Conservation (phyloP, 73 alveolate species). For the Paramecium sexaurelia region DNA sequence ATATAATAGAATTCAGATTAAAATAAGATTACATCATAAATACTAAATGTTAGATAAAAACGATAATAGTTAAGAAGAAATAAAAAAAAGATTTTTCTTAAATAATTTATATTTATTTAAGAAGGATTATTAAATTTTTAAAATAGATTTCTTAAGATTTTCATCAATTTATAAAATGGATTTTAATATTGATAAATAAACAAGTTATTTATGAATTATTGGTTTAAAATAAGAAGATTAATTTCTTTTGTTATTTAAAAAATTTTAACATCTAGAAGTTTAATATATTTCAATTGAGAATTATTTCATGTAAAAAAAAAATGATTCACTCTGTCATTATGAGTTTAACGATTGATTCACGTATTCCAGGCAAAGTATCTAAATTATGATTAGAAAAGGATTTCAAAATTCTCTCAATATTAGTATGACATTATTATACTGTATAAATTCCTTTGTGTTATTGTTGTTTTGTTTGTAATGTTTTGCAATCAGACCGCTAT, state of each 20-base stretch:
- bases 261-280: not conserved
- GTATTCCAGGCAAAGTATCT: slow-evolving; percentile 11
- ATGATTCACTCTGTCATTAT: not conserved
- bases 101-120: too few species aligned
- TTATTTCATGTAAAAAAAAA: not conserved
- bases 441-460: not conserved
- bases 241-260: not conserved
- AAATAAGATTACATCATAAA: too few species aligned
- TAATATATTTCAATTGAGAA: not conserved
- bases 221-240: not conserved
- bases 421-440: not conserved
- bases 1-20: too few species aligned
- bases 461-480: not conserved
- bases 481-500: slow-evolving; percentile 7
- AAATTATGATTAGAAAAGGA: slow-evolving; percentile 14
- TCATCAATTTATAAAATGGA: not conserved
- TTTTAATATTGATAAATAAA: not conserved
- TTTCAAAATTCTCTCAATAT: not conserved
- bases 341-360: not conserved
- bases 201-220: not conserved
- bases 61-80: too few species aligned
- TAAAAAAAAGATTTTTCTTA: too few species aligned
- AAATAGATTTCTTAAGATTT: not conserved
- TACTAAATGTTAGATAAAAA: too few species aligned
- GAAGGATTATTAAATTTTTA: too few species aligned